Evolutionary conservation across 352 stramenopile genomes (phyloP), one percentile per base, ranked within the genome.

Genomic region (Globisporangium emineosum): DNA sequence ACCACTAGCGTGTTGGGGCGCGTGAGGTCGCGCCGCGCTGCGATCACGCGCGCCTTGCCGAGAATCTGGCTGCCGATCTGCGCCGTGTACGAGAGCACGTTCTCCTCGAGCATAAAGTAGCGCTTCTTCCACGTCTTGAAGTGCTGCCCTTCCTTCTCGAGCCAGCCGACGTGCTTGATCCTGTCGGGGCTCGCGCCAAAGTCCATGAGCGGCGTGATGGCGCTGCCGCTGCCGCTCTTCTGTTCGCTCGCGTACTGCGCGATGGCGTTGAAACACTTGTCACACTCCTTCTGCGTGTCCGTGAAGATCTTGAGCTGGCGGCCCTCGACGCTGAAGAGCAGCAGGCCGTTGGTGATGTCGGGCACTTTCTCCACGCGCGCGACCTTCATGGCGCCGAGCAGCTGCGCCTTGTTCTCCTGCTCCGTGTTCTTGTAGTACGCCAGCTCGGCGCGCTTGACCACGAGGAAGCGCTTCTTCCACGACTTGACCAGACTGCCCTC

Each of bases 381-480:
- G 33, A 90, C 77, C 29, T 78, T 88, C 65, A 94, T 85, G 12
- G 73, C 76, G 21, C 86, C 86, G 54, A 91, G 69, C 55, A 93
- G 71, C 62, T 93, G 81, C 56, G 81, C 78, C 60, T 78, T 80
- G 60, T 83, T 84, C 62, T 87, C 73, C 62, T 83, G 62, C 52
- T 83, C 76, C 52, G 71, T 84, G 62, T 84, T 81, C 70, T 94
- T 91, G 69, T 94, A 94, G 72, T 94, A 92, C 32, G 83, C 83
- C 60, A 92, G 58, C 64, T 94, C 78, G 25, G 71, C 72, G 29
- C 79, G 73, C 62, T 94, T 90, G 66, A 86, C 85, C 23, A 94
- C 83, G 2, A 94, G 73, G 66, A 92, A 91, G 13, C 86, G 83
- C 69, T 94, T 92, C 72, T 91, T 92, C 86, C 86, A 94, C 37